These are phyloP conservation scores for Yarrowia bubula DNA, from an alignment of 805 yeast species.

Conservation along the genomic window DNA sequence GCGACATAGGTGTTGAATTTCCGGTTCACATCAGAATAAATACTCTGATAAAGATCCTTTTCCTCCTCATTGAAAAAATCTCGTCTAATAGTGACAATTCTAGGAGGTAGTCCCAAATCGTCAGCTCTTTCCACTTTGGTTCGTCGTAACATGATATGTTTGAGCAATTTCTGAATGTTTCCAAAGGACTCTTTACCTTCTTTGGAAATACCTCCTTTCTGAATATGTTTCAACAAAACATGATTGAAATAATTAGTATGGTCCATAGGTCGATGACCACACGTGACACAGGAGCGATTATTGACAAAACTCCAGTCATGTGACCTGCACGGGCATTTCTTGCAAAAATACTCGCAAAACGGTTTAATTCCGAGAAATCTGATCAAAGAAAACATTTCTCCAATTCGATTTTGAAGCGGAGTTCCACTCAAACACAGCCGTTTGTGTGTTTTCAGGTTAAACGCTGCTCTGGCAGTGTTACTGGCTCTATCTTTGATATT, in stretches of 20 bases:
- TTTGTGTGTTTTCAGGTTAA: slow-evolving; percentile 63
- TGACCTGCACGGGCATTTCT: slow-evolving; percentile 84
- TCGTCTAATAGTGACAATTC: slow-evolving; percentile 83
- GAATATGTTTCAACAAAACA: slow-evolving; percentile 91
- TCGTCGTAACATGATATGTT: slow-evolving; percentile 85
- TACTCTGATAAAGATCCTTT: slow-evolving; percentile 82
- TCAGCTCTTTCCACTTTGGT: slow-evolving; percentile 96
- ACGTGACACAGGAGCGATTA: slow-evolving; percentile 75
- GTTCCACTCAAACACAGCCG: slow-evolving; percentile 95
- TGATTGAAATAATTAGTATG: slow-evolving; percentile 96
- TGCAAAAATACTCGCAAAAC: slow-evolving; percentile 84
- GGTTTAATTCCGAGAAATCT: slow-evolving; percentile 83
- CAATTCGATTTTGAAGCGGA: slow-evolving; percentile 93
- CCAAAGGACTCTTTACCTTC: slow-evolving; percentile 77
- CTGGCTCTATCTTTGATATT: slow-evolving; percentile 93
- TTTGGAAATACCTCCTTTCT: slow-evolving; percentile 75
- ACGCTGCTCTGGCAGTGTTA: slow-evolving; percentile 91
- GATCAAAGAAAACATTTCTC: slow-evolving; percentile 90
- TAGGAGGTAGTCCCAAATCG: slow-evolving; percentile 95
- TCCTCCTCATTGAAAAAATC: slow-evolving; percentile 93
- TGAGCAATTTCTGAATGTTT: slow-evolving; percentile 68
- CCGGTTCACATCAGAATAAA: slow-evolving; percentile 82
- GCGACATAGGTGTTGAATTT: slow-evolving; percentile 90
- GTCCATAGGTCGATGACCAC: slow-evolving; percentile 92
- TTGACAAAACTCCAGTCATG: slow-evolving; percentile 82